Evolutionary conservation across 345 rosid species (phyloP).

Genomic region (Reutealis trisperma): DNA sequence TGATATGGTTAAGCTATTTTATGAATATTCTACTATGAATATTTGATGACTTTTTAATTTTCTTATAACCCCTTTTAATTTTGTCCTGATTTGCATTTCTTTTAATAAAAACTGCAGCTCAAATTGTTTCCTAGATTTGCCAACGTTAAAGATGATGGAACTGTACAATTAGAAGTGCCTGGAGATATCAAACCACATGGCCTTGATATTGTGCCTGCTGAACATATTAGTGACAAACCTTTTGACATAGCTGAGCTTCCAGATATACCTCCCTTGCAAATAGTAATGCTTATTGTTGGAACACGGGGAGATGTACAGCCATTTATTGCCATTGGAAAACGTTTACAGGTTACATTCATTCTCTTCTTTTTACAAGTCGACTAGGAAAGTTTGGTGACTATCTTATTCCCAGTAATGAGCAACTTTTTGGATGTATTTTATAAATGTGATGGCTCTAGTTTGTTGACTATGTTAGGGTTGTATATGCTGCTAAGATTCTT

Average conservation of each 20-base stretch:
- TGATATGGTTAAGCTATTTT: neutral
- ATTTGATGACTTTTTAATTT: neutral
- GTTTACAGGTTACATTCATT: constrained; percentile 43
- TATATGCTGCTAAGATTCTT: neutral
- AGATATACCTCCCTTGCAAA: constrained; percentile 47
- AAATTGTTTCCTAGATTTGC: constrained; percentile 47
- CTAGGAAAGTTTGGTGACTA: neutral
- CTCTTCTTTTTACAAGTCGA: neutral
- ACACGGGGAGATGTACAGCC: constrained; percentile 69
- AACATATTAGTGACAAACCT: constrained; percentile 32
- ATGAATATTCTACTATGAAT: neutral
- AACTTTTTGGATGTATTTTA: neutral
- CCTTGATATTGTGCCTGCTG: constrained; percentile 36
- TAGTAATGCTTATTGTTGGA: constrained; percentile 65
- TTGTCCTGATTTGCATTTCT: neutral
- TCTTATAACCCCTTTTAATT: neutral
- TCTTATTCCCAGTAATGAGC: neutral
- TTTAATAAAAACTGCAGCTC: constrained; percentile 36
- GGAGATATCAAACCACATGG: constrained; percentile 34
- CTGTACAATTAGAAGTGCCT: constrained; percentile 55
- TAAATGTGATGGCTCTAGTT: neutral
- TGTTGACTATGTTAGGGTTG: neutral
- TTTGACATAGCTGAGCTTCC: constrained; percentile 20
- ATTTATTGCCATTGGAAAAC: constrained; percentile 58
- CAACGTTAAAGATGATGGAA: constrained; percentile 48